Conservation (phyloP, 192 early-diverging fungal genomes). For the Gamsiella multidivaricata region DNA sequence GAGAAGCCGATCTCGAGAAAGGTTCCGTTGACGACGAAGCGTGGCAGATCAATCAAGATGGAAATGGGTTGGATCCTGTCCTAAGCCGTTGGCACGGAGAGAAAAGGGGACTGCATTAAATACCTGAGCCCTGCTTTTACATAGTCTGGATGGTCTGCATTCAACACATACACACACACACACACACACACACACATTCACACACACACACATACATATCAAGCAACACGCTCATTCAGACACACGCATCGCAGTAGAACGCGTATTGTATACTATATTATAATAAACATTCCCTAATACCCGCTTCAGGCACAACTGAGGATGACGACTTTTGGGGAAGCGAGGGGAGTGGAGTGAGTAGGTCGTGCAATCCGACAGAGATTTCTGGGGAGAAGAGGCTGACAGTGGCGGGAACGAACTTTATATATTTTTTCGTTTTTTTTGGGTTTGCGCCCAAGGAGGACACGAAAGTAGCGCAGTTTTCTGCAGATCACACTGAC, state of each 20-base stretch:
- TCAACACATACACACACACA: too few species aligned
- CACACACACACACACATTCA: too few species aligned
- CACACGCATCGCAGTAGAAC: too few species aligned
- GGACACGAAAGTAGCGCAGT: background rate
- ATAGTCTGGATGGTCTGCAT: too few species aligned
- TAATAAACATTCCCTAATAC: too few species aligned
- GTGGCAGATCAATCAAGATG: slow-evolving; percentile 50
- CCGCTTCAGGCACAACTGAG: too few species aligned
- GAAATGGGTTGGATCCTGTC: slow-evolving; percentile 55
- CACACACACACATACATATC: too few species aligned
- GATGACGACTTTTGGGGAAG: background rate
- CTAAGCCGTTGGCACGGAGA: background rate
- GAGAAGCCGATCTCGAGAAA: slow-evolving; percentile 44
- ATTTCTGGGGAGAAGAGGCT: background rate
- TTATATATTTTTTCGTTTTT: background rate
- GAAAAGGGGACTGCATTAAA: background rate
- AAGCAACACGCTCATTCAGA: too few species aligned
- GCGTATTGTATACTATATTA: too few species aligned
- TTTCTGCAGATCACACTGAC: too few species aligned
- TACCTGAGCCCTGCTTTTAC: background rate
- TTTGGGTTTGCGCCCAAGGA: background rate
- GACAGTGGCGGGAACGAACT: too few species aligned
- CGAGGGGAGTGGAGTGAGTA: background rate
- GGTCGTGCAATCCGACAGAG: background rate
- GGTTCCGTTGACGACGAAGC: slow-evolving; percentile 40